These are phyloP conservation scores for Gomphus bonarii DNA, from an alignment of 1,284 basidiomycete species.

Conservation along the genomic window DNA sequence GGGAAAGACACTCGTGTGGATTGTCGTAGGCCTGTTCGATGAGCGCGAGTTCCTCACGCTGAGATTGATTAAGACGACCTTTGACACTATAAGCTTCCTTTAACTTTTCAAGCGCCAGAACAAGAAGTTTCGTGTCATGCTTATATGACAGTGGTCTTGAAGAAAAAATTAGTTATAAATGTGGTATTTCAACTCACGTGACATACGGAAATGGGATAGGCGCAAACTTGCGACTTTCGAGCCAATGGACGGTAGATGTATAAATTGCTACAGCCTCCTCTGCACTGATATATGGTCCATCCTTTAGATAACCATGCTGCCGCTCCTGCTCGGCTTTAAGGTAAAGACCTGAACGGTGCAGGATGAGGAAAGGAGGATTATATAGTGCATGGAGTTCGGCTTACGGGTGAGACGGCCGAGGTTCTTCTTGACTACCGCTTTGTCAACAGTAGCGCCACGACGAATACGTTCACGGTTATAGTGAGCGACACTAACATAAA, in stretches of 20 bases:
- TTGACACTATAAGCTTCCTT: slow-evolving; percentile 99
- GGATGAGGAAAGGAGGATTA: slow-evolving; percentile 6
- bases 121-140: slow-evolving; percentile 93
- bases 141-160: slow-evolving; percentile 86
- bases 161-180: slow-evolving; percentile 1
- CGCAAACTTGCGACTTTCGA: slow-evolving; percentile 92
- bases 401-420: slow-evolving; percentile 78
- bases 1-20: slow-evolving; percentile 87
- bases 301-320: slow-evolving; percentile 94
- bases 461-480: slow-evolving; percentile 93
- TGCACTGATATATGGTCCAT: slow-evolving; percentile 93
- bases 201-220: slow-evolving; percentile 93
- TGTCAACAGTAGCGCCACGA: slow-evolving; percentile 97
- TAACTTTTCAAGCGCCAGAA: slow-evolving; percentile 89
- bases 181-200: background rate
- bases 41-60: slow-evolving; percentile 90
- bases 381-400: slow-evolving; percentile 17
- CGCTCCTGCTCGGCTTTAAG: slow-evolving; percentile 97
- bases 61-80: slow-evolving; percentile 89
- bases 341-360: slow-evolving; percentile 55
- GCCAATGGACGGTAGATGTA: slow-evolving; percentile 95
- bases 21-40: slow-evolving; percentile 97
- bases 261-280: slow-evolving; percentile 97
- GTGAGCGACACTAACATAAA: slow-evolving; percentile 72
- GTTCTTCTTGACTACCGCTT: slow-evolving; percentile 97